These are phyloP conservation scores for Pouteria campechiana DNA, from an alignment of 179 eudicot genomes.

Conservation along the genomic window DNA sequence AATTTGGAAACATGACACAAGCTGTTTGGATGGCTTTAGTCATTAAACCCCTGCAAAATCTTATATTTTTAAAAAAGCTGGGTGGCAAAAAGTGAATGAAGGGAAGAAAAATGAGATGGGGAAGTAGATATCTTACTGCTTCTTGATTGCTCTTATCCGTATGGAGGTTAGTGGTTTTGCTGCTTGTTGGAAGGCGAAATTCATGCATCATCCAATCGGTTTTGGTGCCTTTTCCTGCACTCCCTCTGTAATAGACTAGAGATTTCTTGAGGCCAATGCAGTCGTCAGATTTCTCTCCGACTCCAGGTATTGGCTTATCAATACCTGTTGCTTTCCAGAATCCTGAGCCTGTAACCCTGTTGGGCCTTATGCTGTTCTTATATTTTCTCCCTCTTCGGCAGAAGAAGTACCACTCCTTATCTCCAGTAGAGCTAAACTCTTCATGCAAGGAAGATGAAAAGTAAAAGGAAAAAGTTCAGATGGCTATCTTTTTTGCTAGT, in stretches of 20 bases:
- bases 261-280: slow-evolving; percentile 37
- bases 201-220: slow-evolving; percentile 34
- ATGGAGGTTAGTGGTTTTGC: background rate
- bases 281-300: background rate
- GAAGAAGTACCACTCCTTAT: slow-evolving; percentile 38
- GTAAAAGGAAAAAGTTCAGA: too few species aligned
- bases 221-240: slow-evolving; percentile 27
- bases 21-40: too few species aligned
- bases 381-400: slow-evolving; percentile 43
- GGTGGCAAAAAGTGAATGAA: too few species aligned
- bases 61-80: too few species aligned
- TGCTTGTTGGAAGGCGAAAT: slow-evolving; percentile 14
- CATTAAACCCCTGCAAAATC: too few species aligned
- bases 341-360: slow-evolving; percentile 33
- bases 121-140: slow-evolving; percentile 27
- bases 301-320: slow-evolving; percentile 18
- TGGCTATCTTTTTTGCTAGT: too few species aligned
- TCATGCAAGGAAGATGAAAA: background rate
- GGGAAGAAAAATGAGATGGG: too few species aligned
- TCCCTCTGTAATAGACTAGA: slow-evolving; percentile 19
- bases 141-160: slow-evolving; percentile 8
- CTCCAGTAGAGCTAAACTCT: slow-evolving; percentile 14
- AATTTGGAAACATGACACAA: too few species aligned
- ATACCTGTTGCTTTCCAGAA: slow-evolving; percentile 48
- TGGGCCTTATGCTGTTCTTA: slow-evolving; percentile 33